Conservation (phyloP, 1,139 yeast genomes). For the Geotrichum aggregatum region DNA sequence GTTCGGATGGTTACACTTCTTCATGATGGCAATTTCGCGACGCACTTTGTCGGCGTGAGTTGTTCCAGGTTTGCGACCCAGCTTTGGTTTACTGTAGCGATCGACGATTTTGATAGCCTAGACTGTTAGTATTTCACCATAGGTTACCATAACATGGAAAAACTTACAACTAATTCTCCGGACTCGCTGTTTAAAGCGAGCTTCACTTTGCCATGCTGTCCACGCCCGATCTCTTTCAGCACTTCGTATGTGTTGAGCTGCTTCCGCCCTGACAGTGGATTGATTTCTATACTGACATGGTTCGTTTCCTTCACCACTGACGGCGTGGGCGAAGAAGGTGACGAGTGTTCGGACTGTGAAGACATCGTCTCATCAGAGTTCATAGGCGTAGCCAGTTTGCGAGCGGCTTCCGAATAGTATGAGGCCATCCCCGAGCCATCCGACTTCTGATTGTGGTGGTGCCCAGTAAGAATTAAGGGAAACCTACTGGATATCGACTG, state of each 20-base stretch:
- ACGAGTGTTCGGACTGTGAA: background rate
- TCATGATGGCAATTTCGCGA: constrained; percentile 93
- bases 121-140: background rate
- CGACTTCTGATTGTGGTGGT: constrained; percentile 1
- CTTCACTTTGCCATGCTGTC: constrained; percentile 97
- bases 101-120: constrained; percentile 86
- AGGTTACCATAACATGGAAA: background rate
- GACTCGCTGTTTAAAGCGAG: constrained; percentile 72
- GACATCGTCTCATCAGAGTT: background rate
- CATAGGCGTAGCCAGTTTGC: background rate
- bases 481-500: background rate
- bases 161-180: constrained; percentile 53
- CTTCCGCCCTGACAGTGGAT: constrained; percentile 80
- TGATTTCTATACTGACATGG: constrained; percentile 76
- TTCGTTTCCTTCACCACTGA: constrained; percentile 72
- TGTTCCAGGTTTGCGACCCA: constrained; percentile 47
- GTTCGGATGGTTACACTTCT: constrained; percentile 86
- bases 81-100: constrained; percentile 60
- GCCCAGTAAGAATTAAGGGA: background rate
- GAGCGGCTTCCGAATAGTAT: background rate
- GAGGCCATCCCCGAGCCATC: background rate
- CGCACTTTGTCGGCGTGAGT: constrained; percentile 71
- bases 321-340: background rate
- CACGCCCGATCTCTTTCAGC: constrained; percentile 80
- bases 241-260: constrained; percentile 89